Evolutionary conservation across 2,329 filamentous ascomycete genomes (phyloP).

Genomic region (Fusarium subtropicale): DNA sequence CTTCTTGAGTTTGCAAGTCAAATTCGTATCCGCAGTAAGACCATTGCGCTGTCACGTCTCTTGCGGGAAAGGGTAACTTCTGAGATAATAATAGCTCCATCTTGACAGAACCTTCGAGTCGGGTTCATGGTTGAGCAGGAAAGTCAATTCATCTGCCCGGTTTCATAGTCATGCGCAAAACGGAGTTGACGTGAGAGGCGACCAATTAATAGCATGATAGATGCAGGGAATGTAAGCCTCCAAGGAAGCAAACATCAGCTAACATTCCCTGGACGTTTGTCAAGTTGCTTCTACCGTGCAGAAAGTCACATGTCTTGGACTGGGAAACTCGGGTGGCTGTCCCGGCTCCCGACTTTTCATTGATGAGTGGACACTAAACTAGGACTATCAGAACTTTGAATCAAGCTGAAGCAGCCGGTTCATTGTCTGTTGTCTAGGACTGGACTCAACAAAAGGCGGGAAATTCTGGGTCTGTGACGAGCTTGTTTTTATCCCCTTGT

Average conservation of each 20-base stretch:
- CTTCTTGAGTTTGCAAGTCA: conserved; percentile 13
- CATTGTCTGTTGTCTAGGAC: conserved; percentile 11
- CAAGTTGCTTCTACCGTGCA: conserved; percentile 12
- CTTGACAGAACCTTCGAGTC: conserved; percentile 10
- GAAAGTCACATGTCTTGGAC: conserved; percentile 34
- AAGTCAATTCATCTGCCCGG: conserved; percentile 22
- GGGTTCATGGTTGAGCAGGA: conserved; percentile 19
- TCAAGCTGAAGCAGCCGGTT: conserved; percentile 34
- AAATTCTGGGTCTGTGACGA: conserved; percentile 26
- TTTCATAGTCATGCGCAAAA: conserved; percentile 23
- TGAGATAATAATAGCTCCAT: conserved; percentile 4
- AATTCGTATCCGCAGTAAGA: conserved; percentile 19
- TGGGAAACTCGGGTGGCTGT: conserved; percentile 38
- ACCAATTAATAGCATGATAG: conserved; percentile 24
- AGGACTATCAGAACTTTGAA: conserved; percentile 38
- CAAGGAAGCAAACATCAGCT: conserved; percentile 29
- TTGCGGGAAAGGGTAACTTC: neutral
- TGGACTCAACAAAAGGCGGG: conserved; percentile 31
- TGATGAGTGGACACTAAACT: conserved; percentile 25
- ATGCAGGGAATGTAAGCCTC: conserved; percentile 8
- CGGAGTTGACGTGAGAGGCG: conserved; percentile 37
- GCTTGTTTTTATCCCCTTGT: conserved; percentile 15
- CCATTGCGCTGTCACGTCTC: conserved; percentile 14
- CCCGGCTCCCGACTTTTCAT: conserved; percentile 32
- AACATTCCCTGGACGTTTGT: conserved; percentile 15